Evolutionary conservation across 2,329 filamentous ascomycete species (phyloP).

Genomic region (Xylaria sp.): DNA sequence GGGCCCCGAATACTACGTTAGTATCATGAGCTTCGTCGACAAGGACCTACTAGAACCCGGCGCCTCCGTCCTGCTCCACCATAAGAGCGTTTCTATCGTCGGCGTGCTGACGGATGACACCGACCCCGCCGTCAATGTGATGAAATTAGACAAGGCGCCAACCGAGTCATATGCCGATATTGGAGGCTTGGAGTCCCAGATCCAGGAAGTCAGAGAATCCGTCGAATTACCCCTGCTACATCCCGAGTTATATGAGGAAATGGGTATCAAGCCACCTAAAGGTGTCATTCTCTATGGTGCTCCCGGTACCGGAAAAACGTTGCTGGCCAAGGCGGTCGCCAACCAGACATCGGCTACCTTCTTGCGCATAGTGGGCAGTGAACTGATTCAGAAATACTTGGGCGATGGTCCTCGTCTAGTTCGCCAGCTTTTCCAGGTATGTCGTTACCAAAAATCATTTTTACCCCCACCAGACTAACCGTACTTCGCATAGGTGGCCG

Average conservation of each 20-base stretch:
- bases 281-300: constrained; percentile 98
- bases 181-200: constrained; percentile 92
- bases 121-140: constrained; percentile 94
- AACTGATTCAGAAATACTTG: constrained; percentile 98
- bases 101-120: constrained; percentile 96
- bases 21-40: constrained; percentile 99
- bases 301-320: constrained; percentile 95
- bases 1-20: constrained; percentile 98
- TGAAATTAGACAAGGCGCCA: constrained; percentile 99
- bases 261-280: constrained; percentile 99
- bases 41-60: constrained; percentile 98
- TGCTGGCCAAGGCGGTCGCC: constrained; percentile 95
- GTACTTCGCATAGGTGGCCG: constrained; percentile 72
- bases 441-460: constrained; percentile 31
- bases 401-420: constrained; percentile 95
- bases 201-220: constrained; percentile 97
- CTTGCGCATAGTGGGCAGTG: constrained; percentile 94
- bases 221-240: constrained; percentile 95
- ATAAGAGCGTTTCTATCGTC: constrained; percentile 98
- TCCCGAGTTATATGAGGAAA: constrained; percentile 98
- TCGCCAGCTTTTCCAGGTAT: constrained; percentile 90
- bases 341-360: constrained; percentile 99
- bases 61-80: constrained; percentile 92
- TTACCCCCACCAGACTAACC: constrained; percentile 39
- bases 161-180: constrained; percentile 99